These are phyloP conservation scores for Rutidosis leptorrhynchoides DNA, from an alignment of 129 eudicot genomes.

Conservation along the genomic window DNA sequence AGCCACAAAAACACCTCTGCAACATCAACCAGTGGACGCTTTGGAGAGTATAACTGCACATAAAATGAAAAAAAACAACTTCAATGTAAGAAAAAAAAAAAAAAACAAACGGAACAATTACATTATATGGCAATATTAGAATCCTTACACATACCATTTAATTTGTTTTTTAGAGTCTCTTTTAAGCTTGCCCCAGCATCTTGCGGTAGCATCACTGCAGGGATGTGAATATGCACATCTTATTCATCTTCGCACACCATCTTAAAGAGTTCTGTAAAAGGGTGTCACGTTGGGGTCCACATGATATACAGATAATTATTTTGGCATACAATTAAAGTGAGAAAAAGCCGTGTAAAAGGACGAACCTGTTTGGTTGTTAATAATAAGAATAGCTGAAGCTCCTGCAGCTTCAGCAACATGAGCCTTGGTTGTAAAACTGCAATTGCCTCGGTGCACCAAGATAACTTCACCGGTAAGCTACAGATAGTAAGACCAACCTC, in stretches of 20 bases:
- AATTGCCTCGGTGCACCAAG: conserved; percentile 94
- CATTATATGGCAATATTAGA: conserved; percentile 1
- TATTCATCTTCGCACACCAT: conserved; percentile 92
- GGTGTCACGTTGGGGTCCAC: conserved; percentile 21
- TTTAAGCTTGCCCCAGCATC: conserved; percentile 76
- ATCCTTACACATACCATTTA: conserved; percentile 48
- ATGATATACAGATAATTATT: not conserved
- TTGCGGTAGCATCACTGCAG: conserved; percentile 97
- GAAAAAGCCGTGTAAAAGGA: conserved; percentile 15
- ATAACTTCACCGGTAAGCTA: conserved; percentile 97
- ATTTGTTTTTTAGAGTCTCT: conserved; percentile 46
- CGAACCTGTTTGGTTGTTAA: conserved; percentile 75
- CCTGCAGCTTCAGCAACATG: conserved; percentile 96
- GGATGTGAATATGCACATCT: conserved; percentile 58
- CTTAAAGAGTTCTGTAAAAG: conserved; percentile 79
- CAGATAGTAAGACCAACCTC: conserved; percentile 40
- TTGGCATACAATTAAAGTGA: not conserved
- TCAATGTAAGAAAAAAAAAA: conserved; percentile 13
- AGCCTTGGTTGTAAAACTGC: conserved; percentile 92
- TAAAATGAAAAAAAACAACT: conserved; percentile 51
- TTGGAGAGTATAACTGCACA: conserved; percentile 93
- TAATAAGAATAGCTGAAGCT: conserved; percentile 88
- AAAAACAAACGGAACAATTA: not conserved
- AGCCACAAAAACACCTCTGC: conserved; percentile 99
- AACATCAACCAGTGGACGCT: conserved; percentile 87